Evolutionary conservation across 1,139 yeast species (phyloP), one percentile per base, ranked within the genome.

Genomic region (Yamadazyma pseudoaaseri): DNA sequence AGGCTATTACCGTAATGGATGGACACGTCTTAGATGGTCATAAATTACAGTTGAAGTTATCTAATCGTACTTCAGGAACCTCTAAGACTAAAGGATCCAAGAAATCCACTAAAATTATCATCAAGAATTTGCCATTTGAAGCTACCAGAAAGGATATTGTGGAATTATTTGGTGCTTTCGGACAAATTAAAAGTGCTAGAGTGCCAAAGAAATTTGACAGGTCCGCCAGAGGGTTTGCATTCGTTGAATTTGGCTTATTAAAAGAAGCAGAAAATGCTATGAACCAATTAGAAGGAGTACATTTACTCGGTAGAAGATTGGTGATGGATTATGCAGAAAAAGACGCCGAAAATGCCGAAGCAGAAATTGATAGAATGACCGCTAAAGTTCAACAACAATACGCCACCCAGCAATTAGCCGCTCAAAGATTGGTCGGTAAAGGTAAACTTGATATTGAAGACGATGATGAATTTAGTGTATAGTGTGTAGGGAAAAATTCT

Each of bases 221-320:
- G 57, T 77, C 90, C 22, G 95, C 97, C 11, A 79, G 98, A 58
- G 99, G 99, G 56, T 92, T 92, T 67, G 98, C 98, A 0, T 92
- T 92, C 59, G 96, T 94, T 30, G 99, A 92, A 60, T 94, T 85
- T 53, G 70, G 84, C 13, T 69, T 94, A 29, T 73, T 87, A 26
- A 86, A 89, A 59, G 99, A 92, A 60, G 97, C 98, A 2, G 96
- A 85, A 56, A 80, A 72, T 54, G 98, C 97, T n/a, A 85, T 92
- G 90, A 81, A 81, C 49, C 94, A 90, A 56, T 74, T 92, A 45
- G 86, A 83, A 58, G 98, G 98, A 41, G 96, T 94, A 3, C 99
- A 92, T 74, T 83, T 92, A 62, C 75, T 92, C 36, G 99, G 99
- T 27, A 82, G 99, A 66, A 77, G 96, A 47, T 70, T 92, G 48